A percentile compares a stretch with the other conserved stretches of the same genome.
Conservation (phyloP, 2,329 filamentous ascomycete species). For the Cadophora luteo-olivacea region DNA sequence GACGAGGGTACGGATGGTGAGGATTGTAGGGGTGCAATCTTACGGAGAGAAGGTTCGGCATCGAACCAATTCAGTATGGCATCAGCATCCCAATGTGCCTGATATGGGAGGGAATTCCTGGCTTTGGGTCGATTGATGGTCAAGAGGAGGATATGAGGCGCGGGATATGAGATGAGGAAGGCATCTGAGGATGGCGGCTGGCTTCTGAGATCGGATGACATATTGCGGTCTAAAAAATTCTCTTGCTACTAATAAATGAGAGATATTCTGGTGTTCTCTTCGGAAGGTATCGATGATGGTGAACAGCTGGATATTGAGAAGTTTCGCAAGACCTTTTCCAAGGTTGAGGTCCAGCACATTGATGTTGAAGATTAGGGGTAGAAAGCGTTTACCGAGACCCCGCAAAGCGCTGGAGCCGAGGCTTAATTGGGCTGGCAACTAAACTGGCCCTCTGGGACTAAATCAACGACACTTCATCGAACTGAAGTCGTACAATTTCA, state of each 20-base stretch:
- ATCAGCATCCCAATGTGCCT: slow-evolving; percentile 49
- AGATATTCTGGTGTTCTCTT: no score
- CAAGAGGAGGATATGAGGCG: slow-evolving; percentile 61
- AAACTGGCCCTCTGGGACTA: neutral
- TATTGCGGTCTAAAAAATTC: neutral
- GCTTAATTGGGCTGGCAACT: neutral
- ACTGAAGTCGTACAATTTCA: neutral
- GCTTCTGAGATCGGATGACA: slow-evolving; percentile 29
- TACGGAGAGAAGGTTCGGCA: slow-evolving; percentile 55
- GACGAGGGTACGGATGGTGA: neutral
- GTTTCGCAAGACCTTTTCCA: no score
- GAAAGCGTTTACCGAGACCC: slow-evolving; percentile 16
- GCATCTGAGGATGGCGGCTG: slow-evolving; percentile 30
- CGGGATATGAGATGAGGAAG: slow-evolving; percentile 51
- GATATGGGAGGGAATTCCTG: slow-evolving; percentile 54
- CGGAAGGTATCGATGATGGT: no score
- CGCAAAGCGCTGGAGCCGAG: slow-evolving; percentile 8
- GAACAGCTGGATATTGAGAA: no score
- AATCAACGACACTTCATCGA: slow-evolving; percentile 4
- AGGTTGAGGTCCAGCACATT: neutral
- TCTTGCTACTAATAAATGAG: no score
- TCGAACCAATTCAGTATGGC: slow-evolving; percentile 66
- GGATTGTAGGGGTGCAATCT: no score
- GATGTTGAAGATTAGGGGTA: neutral
- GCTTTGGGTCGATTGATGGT: slow-evolving; percentile 61